A percentile compares a stretch with the other conserved stretches of the same genome.
Conservation (phyloP, 441 rosid genomes). For the Corymbia citriodora region DNA sequence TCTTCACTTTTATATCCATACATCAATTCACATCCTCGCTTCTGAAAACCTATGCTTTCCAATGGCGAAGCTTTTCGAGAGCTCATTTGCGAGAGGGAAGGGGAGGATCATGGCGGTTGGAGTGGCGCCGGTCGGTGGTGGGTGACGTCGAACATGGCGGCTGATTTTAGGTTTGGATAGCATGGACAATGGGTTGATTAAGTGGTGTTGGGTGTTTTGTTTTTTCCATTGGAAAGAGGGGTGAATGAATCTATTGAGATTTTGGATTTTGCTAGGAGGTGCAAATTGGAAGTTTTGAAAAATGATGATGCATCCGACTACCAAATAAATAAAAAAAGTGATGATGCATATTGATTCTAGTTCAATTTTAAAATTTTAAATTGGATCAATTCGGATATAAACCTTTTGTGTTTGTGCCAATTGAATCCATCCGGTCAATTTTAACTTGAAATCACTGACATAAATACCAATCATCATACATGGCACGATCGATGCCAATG, state of each 20-base stretch:
- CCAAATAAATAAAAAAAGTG: not conserved
- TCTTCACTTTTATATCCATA: accelerated
- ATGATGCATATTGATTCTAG: accelerated
- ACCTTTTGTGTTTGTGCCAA: accelerated
- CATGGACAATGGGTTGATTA: not conserved
- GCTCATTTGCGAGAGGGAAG: not conserved
- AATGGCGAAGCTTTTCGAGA: not conserved
- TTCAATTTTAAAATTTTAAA: too few relatives aligned
- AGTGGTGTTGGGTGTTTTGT: too few relatives aligned
- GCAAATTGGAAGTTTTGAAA: not conserved
- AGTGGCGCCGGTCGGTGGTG: not conserved
- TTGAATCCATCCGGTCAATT: accelerated
- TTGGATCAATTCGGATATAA: too few relatives aligned
- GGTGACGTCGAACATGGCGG: not conserved
- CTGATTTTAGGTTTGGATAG: not conserved
- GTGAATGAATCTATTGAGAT: not conserved
- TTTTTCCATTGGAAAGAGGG: not conserved
- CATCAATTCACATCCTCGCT: not conserved
- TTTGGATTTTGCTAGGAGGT: not conserved
- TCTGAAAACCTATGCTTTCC: not conserved
- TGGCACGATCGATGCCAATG: accelerated
- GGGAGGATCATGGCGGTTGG: not conserved
- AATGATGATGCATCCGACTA: not conserved
- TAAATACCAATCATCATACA: accelerated
- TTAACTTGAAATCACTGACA: accelerated